Base-by-base conservation (phyloP, 2,329 filamentous ascomycete genomes). In the Aspergillus fumigatiaffinis region DNA sequence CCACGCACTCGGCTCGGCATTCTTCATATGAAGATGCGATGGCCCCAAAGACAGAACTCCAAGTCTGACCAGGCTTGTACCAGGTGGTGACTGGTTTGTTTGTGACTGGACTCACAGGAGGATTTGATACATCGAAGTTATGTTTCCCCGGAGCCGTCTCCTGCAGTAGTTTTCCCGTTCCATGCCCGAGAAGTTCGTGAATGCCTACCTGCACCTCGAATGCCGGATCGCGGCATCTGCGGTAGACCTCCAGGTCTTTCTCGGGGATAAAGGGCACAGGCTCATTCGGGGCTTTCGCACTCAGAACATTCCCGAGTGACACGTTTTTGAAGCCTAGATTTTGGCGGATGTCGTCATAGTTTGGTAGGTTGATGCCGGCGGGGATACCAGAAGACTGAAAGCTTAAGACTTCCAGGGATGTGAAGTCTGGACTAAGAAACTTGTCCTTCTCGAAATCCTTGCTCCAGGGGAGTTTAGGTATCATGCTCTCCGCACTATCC, bases 201-300 rank as follows among this genome's bases (percentile, higher is more conserved):
- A 97, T 87, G 25, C 92, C 93, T 51, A 99, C 93, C 76, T 97
- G 92, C 2, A 97, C 91, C 75, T 97, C 93, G 67, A 97, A 97
- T 0, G 93, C 88, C 6, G 85, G 83, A 67, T 97, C 92, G 10
- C 91, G 89, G 75, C 91, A 92, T 70, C 89, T 89, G 66, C 89
- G 84, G 75, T 89, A 97, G 4, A 96, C 72, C 2, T 85, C 84
- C 23, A 94, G 81, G 67, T 97, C 93, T 48, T 84, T 81, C 1
- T 90, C 85, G 14, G 86, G 82, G 68, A 99, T 92, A 76, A 97
- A 96, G 0, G 93, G 93, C 28, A 96, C 89, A 64, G 90, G 89
- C 79, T 97, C 93, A 68, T 96, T 89, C 0, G 92, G 91, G 0
- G 92, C 89, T 77, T 96, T 96, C 14, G 94, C 94, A 62, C 87